Conservation (phyloP, 192 early-diverging fungal genomes). For the Mortierella alpina region DNA sequence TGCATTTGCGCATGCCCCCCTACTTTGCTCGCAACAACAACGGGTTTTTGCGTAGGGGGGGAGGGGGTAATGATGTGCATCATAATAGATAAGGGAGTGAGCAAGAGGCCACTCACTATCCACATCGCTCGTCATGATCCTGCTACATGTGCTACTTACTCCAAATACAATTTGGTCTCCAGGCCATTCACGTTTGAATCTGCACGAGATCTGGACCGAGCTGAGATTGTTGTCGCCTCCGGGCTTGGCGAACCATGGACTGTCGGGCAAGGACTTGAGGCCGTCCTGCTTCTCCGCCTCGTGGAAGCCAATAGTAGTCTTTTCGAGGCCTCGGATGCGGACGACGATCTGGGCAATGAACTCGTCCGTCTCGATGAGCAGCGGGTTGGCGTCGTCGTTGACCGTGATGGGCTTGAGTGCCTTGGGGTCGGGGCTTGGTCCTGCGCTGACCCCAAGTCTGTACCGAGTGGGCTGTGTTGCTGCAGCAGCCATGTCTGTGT, state of each 20-base stretch:
- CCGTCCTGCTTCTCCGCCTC: conserved; percentile 32
- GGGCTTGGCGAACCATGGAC: conserved; percentile 64
- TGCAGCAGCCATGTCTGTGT: neutral
- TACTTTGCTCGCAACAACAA: neutral
- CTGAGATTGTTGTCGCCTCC: conserved; percentile 68
- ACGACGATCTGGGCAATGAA: conserved; percentile 76
- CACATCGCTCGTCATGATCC: too few species aligned
- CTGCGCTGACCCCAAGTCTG: conserved; percentile 54
- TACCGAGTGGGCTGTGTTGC: conserved; percentile 6
- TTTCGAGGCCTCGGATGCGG: conserved; percentile 74
- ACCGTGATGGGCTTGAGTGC: conserved; percentile 53
- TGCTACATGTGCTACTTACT: conserved; percentile 12
- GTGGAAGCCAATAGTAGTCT: conserved; percentile 57
- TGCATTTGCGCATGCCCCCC: too few species aligned
- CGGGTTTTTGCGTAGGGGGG: neutral
- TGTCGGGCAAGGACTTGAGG: conserved; percentile 28
- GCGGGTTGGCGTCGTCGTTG: conserved; percentile 75
- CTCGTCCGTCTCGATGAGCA: conserved; percentile 69
- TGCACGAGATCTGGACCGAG: conserved; percentile 76
- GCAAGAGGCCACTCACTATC: too few species aligned
- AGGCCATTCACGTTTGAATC: conserved; percentile 76
- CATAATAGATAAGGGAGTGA: neutral
- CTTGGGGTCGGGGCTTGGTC: conserved; percentile 44
- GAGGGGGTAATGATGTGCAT: conserved; percentile 6
- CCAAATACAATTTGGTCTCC: conserved; percentile 82